Base-by-base conservation (phyloP, 1,139 yeast genomes). In the Yamadazyma spencermartinsiae region DNA sequence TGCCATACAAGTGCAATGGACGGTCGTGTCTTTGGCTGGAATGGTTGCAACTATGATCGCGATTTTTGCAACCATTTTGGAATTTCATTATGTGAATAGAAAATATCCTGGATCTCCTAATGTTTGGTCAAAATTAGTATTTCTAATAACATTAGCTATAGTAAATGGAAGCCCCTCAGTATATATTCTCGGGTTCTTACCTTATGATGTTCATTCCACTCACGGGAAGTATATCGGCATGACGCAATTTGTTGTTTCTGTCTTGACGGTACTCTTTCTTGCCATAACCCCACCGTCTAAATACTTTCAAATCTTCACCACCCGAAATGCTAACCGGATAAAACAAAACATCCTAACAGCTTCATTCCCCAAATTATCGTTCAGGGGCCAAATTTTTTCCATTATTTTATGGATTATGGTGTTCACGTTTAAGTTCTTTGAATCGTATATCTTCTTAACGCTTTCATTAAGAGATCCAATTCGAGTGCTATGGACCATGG, bases 371-470 rank as follows among this genome's bases (percentile, higher is more conserved):
- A 60, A 61, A 30, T 61, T 86, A 19, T 59, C 59, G 2, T 68
- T 72, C 0, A 66, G 79, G 42, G 79, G 82, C 36, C 63, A 72
- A 37, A 56, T 74, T 42, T 71, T 80, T 43, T 86, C 95, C 1
- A 67, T 72, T 38, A 60, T 79, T 1, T 61, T 88, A 35, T 86
- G 96, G 94, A 42, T 77, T 2, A 62, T 76, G 20, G 86, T 87
- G 0, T 83, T 86, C 53, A 60, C 72, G 19, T 85, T 89, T 3
- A 88, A 88, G 54, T 81, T 82, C 51, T 61, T 79, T 14, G 96
- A 88, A 56, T 87, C 96, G 0, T 88, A 87, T 57, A 80, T 86
- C 54, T 87, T 87, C 52, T 63, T 87, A 47, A 85, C 94, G 0
- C 65, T 87, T 38, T 86, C 96, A 0, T 59, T 87, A 20, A 74